Evolutionary conservation across 176 grass and related monocot species (phyloP).

Genomic region (Tuctoria greenei): DNA sequence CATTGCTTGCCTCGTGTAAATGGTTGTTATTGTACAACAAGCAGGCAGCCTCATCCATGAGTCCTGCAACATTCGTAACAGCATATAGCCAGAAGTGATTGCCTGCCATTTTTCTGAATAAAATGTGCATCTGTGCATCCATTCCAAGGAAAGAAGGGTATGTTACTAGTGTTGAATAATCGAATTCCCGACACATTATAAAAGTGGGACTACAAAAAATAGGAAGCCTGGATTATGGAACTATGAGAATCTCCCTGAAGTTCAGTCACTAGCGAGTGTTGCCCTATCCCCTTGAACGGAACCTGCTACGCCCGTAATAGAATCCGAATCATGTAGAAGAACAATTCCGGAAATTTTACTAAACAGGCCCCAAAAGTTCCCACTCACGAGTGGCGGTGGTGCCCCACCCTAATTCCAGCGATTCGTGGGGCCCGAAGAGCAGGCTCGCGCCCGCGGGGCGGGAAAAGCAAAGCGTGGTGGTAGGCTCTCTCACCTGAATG

Average conservation of each 20-base stretch:
- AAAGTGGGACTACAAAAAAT: background rate
- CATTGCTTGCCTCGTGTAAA: constrained; percentile 32
- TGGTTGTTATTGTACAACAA: constrained; percentile 18
- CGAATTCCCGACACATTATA: background rate
- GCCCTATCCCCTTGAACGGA: background rate
- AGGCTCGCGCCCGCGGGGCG: background rate
- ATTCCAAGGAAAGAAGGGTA: constrained; percentile 8
- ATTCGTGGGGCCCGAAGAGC: background rate
- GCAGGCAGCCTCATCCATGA: background rate
- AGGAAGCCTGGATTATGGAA: background rate
- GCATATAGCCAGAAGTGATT: constrained; percentile 4
- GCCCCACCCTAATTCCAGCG: background rate
- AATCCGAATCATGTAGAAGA: background rate
- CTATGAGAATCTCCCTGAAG: background rate
- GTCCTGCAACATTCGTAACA: constrained; percentile 15
- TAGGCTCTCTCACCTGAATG: constrained; percentile 2
- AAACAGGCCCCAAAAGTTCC: background rate
- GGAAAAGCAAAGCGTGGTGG: background rate
- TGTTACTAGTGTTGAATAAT: background rate
- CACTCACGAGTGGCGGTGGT: background rate
- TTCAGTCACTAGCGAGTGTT: background rate
- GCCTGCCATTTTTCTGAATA: background rate
- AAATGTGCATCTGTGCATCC: background rate
- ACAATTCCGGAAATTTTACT: background rate
- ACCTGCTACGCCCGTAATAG: background rate